Conservation (phyloP, 768 basidiomycete species). For the Tulasnella sp. region DNA sequence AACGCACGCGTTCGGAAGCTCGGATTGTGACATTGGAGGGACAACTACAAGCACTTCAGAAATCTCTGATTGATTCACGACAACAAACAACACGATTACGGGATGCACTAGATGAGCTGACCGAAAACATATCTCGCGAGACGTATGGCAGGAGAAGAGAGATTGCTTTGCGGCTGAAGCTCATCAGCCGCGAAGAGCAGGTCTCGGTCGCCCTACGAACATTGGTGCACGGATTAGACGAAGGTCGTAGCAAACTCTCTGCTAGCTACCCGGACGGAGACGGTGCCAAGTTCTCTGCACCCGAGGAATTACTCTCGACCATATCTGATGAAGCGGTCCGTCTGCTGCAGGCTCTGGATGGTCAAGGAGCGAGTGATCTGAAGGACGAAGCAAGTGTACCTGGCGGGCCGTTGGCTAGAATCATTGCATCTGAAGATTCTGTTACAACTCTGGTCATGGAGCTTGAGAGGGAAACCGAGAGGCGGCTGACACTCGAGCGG, state of each 20-base stretch:
- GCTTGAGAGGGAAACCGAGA: constrained; percentile 43
- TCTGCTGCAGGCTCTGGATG: constrained; percentile 5
- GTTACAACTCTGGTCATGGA: constrained; percentile 46
- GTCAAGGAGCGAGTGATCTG: not conserved
- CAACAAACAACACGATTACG: constrained; percentile 38
- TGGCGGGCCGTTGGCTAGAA: constrained; percentile 40
- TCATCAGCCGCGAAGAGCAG: constrained; percentile 55
- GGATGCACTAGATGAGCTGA: constrained; percentile 52
- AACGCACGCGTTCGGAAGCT: constrained; percentile 51
- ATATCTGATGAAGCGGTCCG: not conserved
- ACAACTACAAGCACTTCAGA: constrained; percentile 37
- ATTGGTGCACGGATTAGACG: constrained; percentile 44
- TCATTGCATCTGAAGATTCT: constrained; percentile 38
- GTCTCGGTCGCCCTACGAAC: constrained; percentile 42
- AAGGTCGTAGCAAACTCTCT: constrained; percentile 22
- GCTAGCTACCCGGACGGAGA: constrained; percentile 19
- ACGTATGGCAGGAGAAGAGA: constrained; percentile 63
- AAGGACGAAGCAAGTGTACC: not conserved
- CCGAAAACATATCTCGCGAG: constrained; percentile 59
- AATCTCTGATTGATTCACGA: constrained; percentile 36
- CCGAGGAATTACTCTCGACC: not conserved
- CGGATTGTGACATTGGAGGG: constrained; percentile 46
- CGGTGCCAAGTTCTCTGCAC: not conserved
- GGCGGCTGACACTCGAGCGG: constrained; percentile 37
- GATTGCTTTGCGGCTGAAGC: constrained; percentile 48